Evolutionary conservation across 805 yeast species (phyloP).

Genomic region (Ogataea nakhonphanomensis): DNA sequence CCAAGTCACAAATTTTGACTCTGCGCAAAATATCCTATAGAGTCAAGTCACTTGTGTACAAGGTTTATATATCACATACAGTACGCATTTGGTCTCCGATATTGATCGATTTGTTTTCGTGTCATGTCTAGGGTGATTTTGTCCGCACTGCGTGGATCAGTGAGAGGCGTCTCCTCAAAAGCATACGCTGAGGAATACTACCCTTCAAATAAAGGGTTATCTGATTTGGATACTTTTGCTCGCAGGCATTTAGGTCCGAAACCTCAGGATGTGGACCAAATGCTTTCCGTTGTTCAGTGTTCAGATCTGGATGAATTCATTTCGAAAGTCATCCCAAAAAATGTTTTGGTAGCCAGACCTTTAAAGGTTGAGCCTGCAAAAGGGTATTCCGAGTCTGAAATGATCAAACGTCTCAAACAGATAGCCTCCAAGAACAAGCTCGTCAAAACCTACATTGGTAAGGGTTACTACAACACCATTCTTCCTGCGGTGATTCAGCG

Average conservation of each 20-base stretch:
- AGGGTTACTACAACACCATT: conserved; percentile 89
- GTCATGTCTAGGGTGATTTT: not conserved
- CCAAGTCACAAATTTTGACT: conserved; percentile 10
- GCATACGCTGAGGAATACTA: conserved; percentile 50
- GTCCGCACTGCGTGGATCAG: not conserved
- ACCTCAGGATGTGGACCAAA: conserved; percentile 54
- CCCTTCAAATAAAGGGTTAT: conserved; percentile 32
- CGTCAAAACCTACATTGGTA: conserved; percentile 78
- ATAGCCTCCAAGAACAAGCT: conserved; percentile 76
- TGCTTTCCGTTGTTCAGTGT: conserved; percentile 68
- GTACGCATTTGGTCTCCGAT: not conserved
- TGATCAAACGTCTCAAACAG: conserved; percentile 61
- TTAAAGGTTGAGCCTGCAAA: conserved; percentile 61
- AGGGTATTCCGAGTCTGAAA: conserved; percentile 81
- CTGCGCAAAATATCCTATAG: not conserved
- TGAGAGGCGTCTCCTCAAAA: conserved; percentile 21
- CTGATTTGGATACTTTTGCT: conserved; percentile 70
- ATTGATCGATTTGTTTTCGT: conserved; percentile 1
- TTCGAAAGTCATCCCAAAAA: conserved; percentile 68
- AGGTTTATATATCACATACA: conserved; percentile 5
- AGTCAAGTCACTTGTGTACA: conserved; percentile 4
- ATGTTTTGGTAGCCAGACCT: conserved; percentile 66
- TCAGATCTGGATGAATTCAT: conserved; percentile 69
- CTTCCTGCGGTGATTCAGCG: conserved; percentile 92
- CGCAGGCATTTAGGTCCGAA: conserved; percentile 90